These are phyloP conservation scores for Collariella sp. DNA, from an alignment of 495 filamentous ascomycete genomes.

Conservation along the genomic window DNA sequence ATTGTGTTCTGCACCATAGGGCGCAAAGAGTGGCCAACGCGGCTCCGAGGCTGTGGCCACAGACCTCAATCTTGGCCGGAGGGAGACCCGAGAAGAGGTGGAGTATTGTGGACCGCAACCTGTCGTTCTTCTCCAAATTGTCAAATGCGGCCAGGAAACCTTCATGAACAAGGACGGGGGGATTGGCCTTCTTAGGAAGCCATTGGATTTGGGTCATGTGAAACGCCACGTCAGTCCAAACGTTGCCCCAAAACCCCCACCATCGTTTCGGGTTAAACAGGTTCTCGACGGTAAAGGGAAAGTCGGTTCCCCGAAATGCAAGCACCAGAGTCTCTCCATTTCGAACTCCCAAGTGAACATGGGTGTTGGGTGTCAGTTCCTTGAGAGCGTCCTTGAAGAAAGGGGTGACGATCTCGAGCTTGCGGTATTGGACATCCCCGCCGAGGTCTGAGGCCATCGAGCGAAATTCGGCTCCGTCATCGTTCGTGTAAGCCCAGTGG, in stretches of 20 bases:
- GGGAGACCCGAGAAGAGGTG: background rate
- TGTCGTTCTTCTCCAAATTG: background rate
- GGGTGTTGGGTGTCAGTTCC: background rate
- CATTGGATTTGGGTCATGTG: background rate
- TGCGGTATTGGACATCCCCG: slow-evolving; percentile 1
- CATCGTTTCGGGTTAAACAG: background rate
- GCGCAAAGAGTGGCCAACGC: slow-evolving; percentile 1
- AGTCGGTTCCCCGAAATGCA: slow-evolving; percentile 4
- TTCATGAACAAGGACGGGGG: background rate
- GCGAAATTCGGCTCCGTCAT: slow-evolving; percentile 1
- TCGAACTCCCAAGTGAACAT: slow-evolving; percentile 2
- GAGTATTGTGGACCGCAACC: background rate
- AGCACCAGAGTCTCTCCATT: background rate
- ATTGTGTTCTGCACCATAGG: background rate
- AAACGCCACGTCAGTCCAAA: slow-evolving; percentile 6
- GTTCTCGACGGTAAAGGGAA: background rate
- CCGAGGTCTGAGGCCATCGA: background rate
- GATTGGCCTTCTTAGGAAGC: background rate
- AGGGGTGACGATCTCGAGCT: background rate
- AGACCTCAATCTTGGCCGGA: background rate
- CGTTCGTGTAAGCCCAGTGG: slow-evolving; percentile 2
- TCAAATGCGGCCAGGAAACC: slow-evolving; percentile 2
- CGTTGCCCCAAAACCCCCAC: slow-evolving; percentile 6
- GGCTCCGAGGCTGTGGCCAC: slow-evolving; percentile 6
- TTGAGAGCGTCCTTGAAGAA: background rate